A percentile compares a stretch with the other conserved stretches of the same genome.
phyloP scores from a whole-genome alignment of 495 filamentous ascomycete genomes.

The Neurospora africana region DNA sequence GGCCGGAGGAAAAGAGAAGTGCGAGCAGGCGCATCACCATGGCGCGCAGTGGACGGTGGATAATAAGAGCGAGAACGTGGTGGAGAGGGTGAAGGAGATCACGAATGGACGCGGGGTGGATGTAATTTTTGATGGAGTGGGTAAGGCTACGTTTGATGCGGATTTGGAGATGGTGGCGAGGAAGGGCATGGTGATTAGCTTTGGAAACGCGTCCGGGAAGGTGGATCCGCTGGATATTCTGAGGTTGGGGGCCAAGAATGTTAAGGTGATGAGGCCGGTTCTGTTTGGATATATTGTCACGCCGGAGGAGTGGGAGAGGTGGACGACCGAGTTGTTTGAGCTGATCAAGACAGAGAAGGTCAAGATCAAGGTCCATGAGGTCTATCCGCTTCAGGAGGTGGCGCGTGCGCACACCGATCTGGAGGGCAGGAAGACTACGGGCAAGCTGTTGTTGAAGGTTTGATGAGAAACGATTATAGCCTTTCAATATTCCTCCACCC shows the following conservation, averaged over 20 bases:
- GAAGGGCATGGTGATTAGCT: slow-evolving; percentile 77
- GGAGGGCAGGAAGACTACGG: slow-evolving; percentile 71
- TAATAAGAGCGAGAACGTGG: slow-evolving; percentile 57
- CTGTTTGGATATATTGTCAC: slow-evolving; percentile 67
- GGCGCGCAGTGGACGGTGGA: slow-evolving; percentile 68
- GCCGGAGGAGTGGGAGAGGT: slow-evolving; percentile 64
- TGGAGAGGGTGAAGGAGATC: slow-evolving; percentile 54
- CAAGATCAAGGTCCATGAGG: slow-evolving; percentile 65
- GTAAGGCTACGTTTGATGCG: slow-evolving; percentile 76
- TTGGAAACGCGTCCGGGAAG: slow-evolving; percentile 77
- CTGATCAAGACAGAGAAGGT: slow-evolving; percentile 59
- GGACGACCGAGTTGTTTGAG: slow-evolving; percentile 62
- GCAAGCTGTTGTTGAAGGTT: slow-evolving; percentile 56
- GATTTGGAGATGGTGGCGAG: slow-evolving; percentile 66
- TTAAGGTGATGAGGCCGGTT: slow-evolving; percentile 64
- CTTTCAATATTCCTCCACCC: not conserved
- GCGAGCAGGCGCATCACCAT: slow-evolving; percentile 51
- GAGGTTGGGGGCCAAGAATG: slow-evolving; percentile 64
- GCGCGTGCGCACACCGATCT: slow-evolving; percentile 69
- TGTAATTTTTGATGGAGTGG: slow-evolving; percentile 85
- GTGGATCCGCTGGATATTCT: slow-evolving; percentile 65
- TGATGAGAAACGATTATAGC: not conserved
- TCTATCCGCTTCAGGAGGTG: slow-evolving; percentile 72
- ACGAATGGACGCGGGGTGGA: slow-evolving; percentile 60
- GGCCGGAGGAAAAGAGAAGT: slow-evolving; percentile 63